These are phyloP conservation scores for Heimioporus sp. DNA, from an alignment of 768 basidiomycete species.

Conservation along the genomic window DNA sequence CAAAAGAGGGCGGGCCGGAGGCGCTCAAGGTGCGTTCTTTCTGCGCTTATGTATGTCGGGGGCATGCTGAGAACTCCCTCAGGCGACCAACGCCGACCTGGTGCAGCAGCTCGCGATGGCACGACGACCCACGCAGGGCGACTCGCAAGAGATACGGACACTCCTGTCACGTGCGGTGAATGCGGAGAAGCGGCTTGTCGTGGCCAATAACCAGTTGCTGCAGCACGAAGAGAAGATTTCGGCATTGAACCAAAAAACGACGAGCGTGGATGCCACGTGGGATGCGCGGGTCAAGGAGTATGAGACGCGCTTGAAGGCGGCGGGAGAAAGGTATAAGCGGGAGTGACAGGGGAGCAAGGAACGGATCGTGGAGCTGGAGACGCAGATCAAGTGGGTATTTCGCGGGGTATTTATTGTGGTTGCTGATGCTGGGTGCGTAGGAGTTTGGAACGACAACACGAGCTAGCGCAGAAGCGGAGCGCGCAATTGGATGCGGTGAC, in stretches of 20 bases:
- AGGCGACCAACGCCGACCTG: conserved; percentile 77
- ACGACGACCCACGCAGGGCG: conserved; percentile 56
- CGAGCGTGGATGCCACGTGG: conserved; percentile 82
- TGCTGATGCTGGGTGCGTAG: conserved; percentile 33
- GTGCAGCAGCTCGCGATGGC: conserved; percentile 62
- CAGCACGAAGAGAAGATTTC: conserved; percentile 85
- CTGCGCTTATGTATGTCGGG: background rate
- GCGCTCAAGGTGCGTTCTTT: conserved; percentile 62
- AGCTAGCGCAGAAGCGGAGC: conserved; percentile 72
- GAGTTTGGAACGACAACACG: conserved; percentile 73
- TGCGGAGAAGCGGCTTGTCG: conserved; percentile 85
- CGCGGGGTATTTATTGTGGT: conserved; percentile 3
- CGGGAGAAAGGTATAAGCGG: conserved; percentile 90
- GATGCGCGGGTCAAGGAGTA: conserved; percentile 95
- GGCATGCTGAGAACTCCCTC: background rate
- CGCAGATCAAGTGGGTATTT: conserved; percentile 67
- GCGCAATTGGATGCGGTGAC: conserved; percentile 33
- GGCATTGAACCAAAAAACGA: conserved; percentile 66
- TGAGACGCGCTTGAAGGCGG: conserved; percentile 72
- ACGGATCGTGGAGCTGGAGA: conserved; percentile 68
- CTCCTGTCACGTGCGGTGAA: conserved; percentile 73
- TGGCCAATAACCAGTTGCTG: conserved; percentile 80
- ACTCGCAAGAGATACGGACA: conserved; percentile 68
- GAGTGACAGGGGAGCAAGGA: conserved; percentile 95
- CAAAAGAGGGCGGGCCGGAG: conserved; percentile 87